phyloP scores from a whole-genome alignment of 768 basidiomycete genomes.

The Podaxis mareebaensis region DNA sequence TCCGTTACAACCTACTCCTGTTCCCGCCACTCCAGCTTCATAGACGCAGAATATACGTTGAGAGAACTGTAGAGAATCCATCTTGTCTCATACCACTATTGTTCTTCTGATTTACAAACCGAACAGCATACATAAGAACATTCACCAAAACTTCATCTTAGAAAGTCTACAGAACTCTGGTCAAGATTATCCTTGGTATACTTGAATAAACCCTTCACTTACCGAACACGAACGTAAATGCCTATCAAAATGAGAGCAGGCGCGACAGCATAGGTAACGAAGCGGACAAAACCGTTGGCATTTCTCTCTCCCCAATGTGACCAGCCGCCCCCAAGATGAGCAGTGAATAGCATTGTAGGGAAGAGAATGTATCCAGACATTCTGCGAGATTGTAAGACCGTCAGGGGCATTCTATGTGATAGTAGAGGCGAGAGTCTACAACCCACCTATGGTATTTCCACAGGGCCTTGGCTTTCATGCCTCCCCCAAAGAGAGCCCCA shows the following conservation, averaged over 20 bases:
- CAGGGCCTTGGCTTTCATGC: conserved; percentile 64
- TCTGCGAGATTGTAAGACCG: conserved; percentile 32
- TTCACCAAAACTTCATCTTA: conserved; percentile 48
- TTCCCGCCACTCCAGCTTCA: conserved; percentile 18
- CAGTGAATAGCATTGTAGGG: conserved; percentile 57
- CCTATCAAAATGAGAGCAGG: conserved; percentile 48
- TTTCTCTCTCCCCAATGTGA: conserved; percentile 56
- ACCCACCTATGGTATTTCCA: conserved; percentile 84
- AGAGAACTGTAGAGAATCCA: not conserved
- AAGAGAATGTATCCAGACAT: conserved; percentile 76
- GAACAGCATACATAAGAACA: not conserved
- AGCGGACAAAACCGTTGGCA: conserved; percentile 37
- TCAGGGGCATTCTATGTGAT: not conserved
- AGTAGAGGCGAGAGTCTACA: not conserved
- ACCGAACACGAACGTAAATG: conserved; percentile 56
- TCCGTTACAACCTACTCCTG: conserved; percentile 14
- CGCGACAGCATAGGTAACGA: conserved; percentile 56
- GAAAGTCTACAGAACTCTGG: conserved; percentile 42
- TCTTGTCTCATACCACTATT: not conserved
- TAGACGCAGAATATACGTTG: not conserved
- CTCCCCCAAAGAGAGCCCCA: conserved; percentile 72
- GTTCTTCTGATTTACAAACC: not conserved
- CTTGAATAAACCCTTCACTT: conserved; percentile 16
- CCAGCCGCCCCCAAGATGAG: conserved; percentile 70
- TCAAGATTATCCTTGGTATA: not conserved